A percentile compares a stretch with the other conserved stretches of the same genome.
Evolutionary conservation across 2,329 filamentous ascomycete genomes (phyloP).

Genomic region (Biscogniauxia sp.): DNA sequence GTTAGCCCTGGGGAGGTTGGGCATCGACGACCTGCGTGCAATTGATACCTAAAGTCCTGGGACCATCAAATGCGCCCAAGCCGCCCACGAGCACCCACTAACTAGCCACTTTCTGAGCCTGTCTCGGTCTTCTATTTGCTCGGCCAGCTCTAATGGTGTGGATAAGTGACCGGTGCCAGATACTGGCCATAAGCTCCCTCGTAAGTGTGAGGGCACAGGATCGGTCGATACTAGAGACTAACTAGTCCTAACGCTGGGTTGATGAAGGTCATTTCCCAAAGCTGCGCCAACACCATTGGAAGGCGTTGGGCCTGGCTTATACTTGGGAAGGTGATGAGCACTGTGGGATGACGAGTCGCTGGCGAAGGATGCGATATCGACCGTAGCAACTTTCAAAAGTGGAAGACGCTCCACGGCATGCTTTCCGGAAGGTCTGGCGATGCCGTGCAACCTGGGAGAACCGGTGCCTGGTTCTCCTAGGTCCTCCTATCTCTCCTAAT

Average conservation of each 20-base stretch:
- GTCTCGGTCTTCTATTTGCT: conserved; percentile 27
- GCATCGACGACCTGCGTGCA: conserved; percentile 28
- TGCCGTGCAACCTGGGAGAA: neutral
- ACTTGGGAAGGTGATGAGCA: conserved; percentile 19
- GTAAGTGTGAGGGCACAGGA: conserved; percentile 25
- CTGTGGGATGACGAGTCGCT: conserved; percentile 21
- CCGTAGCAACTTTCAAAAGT: conserved; percentile 3
- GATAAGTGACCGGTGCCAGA: conserved; percentile 23
- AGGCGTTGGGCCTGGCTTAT: conserved; percentile 15
- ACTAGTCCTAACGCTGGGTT: conserved; percentile 18
- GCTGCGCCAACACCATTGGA: conserved; percentile 18
- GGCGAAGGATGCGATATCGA: conserved; percentile 15
- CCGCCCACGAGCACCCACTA: conserved; percentile 24
- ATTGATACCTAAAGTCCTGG: conserved; percentile 29
- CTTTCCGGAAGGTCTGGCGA: conserved; percentile 3
- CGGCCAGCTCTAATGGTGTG: conserved; percentile 23
- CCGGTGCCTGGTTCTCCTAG: conserved; percentile 4
- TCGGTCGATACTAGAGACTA: conserved; percentile 25
- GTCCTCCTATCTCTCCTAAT: too few species aligned
- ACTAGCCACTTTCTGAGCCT: conserved; percentile 17
- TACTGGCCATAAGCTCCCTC: conserved; percentile 20
- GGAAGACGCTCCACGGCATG: conserved; percentile 9
- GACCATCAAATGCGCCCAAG: conserved; percentile 6
- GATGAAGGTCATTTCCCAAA: conserved; percentile 16
- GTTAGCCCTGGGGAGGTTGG: conserved; percentile 29